phyloP scores from a whole-genome alignment of 345 rosid species.

The Eucalyptus pauciflora region DNA sequence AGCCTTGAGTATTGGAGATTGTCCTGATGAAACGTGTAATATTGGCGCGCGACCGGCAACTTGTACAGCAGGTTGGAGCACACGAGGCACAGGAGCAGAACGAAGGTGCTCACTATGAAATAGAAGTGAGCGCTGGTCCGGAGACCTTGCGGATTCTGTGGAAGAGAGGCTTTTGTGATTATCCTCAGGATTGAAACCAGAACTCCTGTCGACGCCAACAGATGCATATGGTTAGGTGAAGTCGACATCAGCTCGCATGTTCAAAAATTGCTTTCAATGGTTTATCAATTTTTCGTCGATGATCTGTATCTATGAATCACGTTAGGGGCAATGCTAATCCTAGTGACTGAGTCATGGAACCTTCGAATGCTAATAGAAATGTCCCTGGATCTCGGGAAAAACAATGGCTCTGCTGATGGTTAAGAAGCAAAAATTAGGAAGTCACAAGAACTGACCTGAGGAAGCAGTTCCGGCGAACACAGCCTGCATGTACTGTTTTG shows the following conservation, averaged over 20 bases:
- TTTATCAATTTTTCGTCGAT: not conserved
- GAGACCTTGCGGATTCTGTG: slow-evolving; percentile 61
- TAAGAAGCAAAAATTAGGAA: not conserved
- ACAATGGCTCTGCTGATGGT: not conserved
- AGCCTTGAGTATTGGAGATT: slow-evolving; percentile 15
- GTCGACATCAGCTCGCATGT: not conserved
- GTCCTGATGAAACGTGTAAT: slow-evolving; percentile 10
- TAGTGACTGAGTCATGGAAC: not conserved
- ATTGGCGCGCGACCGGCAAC: slow-evolving; percentile 62
- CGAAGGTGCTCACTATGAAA: slow-evolving; percentile 52
- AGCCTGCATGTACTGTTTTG: slow-evolving; percentile 89
- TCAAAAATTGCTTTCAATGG: not conserved
- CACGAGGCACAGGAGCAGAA: slow-evolving; percentile 52
- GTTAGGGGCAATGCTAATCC: not conserved
- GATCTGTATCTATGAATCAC: not conserved
- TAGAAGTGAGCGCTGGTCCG: slow-evolving; percentile 69
- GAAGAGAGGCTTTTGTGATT: slow-evolving; percentile 72
- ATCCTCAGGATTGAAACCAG: slow-evolving; percentile 67
- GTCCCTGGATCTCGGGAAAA: not conserved
- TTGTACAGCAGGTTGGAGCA: slow-evolving; percentile 55
- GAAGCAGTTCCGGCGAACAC: slow-evolving; percentile 94
- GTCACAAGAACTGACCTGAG: slow-evolving; percentile 40
- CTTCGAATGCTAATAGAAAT: not conserved
- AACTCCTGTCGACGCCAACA: slow-evolving; percentile 34
- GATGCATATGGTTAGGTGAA: not conserved